These are phyloP conservation scores for Sphaerulina musiva DNA, from an alignment of 2,329 filamentous ascomycete species.

Conservation along the genomic window DNA sequence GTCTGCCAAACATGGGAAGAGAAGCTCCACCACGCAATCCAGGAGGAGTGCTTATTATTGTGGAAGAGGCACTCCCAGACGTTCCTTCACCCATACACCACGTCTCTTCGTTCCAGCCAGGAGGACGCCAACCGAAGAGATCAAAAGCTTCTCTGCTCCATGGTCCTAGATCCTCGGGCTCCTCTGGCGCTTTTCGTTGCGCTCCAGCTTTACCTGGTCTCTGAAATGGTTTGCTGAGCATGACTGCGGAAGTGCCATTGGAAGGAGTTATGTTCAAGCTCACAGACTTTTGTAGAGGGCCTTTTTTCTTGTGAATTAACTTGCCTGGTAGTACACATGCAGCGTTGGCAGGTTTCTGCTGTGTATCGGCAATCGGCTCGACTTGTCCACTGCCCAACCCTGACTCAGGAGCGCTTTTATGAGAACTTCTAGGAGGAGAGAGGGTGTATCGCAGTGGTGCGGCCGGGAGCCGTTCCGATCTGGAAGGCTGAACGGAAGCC, in stretches of 20 bases:
- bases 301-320: slow-evolving; percentile 11
- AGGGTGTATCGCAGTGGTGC: slow-evolving; percentile 29
- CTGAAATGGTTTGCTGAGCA: slow-evolving; percentile 29
- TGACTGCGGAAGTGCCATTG: slow-evolving; percentile 26
- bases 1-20: slow-evolving; percentile 2
- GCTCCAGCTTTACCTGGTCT: slow-evolving; percentile 22
- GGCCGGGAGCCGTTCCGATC: slow-evolving; percentile 22
- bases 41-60: slow-evolving; percentile 4
- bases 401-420: slow-evolving; percentile 10
- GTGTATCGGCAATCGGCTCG: not conserved
- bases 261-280: slow-evolving; percentile 21
- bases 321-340: not conserved
- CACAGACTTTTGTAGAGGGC: slow-evolving; percentile 22
- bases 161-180: slow-evolving; percentile 52
- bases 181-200: slow-evolving; percentile 11
- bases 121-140: slow-evolving; percentile 56
- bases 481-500: not conserved
- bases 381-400: not conserved
- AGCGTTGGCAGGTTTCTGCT: not conserved
- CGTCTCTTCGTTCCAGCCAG: slow-evolving; percentile 31
- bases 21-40: slow-evolving; percentile 17
- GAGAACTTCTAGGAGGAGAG: slow-evolving; percentile 20
- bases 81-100: slow-evolving; percentile 23
- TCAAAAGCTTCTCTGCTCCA: slow-evolving; percentile 66
- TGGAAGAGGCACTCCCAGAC: not conserved